Evolutionary conservation across 2,329 filamentous ascomycete genomes (phyloP), one percentile per base, ranked within the genome.

Genomic region (Talaromyces sp.): DNA sequence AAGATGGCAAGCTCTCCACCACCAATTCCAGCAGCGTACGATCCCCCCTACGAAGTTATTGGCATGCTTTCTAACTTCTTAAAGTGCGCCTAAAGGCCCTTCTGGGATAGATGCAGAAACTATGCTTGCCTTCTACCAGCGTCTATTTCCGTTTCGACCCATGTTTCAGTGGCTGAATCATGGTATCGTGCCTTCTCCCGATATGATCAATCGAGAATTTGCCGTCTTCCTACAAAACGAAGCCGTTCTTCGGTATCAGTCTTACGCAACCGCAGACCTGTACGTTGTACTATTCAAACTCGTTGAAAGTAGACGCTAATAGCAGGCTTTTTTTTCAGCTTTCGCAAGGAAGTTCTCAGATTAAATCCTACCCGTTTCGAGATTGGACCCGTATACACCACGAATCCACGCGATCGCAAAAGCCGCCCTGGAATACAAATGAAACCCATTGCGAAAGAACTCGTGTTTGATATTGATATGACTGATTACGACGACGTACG

Each of bases 401-500:
- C 92, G 54, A 97, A 98, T 74, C 95, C 95, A 0, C 89, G 92
- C 68, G 95, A 99, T 70, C 88, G 94, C 70, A 99, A 98, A 79
- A 89, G 89, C 0, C 78, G 98, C 36, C 87, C 89, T 59, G 85
- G 88, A 40, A 86, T 87, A 55, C 87, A 91, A 8, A 97, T 99
- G 79, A 89, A 89, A 65, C 94, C 95, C 0, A 76, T 97, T 34
- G 85, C 90, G 61, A 99, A 99, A 75, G 95, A 99, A 75, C 81
- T 99, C 44, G 96, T 96, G 69, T 98, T 99, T 76, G 95, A 99
- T 89, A 98, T 99, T 70, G 95, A 99, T 85, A 85, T 99, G 85
- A 98, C 95, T 60, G 95, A 98, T 78, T 99, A 99, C 77, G 95
- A 99, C 74, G 92, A 96, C 67, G 91, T 99, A 66, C 88, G 95